A percentile compares a stretch with the other conserved stretches of the same genome.
Evolutionary conservation across 1,284 basidiomycete genomes (phyloP).

Genomic region (Erythrobasidium hasegawianum): DNA sequence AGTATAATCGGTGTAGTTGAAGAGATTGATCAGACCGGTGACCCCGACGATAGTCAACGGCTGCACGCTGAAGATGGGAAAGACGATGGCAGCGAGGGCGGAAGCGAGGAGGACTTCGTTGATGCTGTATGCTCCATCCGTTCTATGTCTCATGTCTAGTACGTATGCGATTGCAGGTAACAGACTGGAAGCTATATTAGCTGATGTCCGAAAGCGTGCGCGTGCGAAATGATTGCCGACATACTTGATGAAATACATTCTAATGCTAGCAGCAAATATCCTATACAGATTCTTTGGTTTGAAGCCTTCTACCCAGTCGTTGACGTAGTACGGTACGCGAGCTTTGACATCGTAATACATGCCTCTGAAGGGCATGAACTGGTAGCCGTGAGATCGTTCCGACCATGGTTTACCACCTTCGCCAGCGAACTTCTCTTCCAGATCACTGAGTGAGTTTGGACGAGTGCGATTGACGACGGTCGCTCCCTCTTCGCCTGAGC

Average conservation of each 20-base stretch:
- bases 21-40: conserved; percentile 68
- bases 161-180: conserved; percentile 58
- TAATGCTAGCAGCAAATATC: conserved; percentile 66
- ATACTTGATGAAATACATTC: conserved; percentile 76
- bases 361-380: conserved; percentile 53
- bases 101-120: conserved; percentile 65
- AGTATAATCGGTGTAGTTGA: conserved; percentile 84
- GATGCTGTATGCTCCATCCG: conserved; percentile 82
- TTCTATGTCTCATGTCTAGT: conserved; percentile 80
- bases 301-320: conserved; percentile 80
- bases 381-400: conserved; percentile 37
- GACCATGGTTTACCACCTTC: conserved; percentile 39
- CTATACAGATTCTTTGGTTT: conserved; percentile 50
- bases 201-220: no score
- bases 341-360: conserved; percentile 72
- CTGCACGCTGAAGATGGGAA: conserved; percentile 83
- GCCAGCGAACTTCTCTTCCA: conserved; percentile 20
- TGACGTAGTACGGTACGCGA: conserved; percentile 72
- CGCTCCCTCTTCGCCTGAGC: neutral
- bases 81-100: conserved; percentile 77
- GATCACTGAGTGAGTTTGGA: neutral
- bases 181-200: neutral
- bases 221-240: no score
- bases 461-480: neutral
- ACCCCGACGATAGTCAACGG: conserved; percentile 91